A percentile compares a stretch with the other conserved stretches of the same genome.
phyloP scores from a whole-genome alignment of 495 filamentous ascomycete genomes.

The Penicillium verhagenii region DNA sequence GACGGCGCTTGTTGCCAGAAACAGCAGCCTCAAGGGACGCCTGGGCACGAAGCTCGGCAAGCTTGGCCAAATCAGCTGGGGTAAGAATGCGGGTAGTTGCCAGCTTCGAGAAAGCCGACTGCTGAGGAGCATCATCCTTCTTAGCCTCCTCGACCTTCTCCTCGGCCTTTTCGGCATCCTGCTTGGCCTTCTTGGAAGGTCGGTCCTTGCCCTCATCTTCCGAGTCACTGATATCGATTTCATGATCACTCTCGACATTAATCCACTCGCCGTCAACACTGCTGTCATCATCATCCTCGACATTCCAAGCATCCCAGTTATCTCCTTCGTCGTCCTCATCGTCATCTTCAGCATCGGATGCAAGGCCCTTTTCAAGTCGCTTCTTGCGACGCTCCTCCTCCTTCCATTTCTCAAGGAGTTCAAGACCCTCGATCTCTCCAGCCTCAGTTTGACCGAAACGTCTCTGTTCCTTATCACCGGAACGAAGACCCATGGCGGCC shows the following conservation, averaged over 20 bases:
- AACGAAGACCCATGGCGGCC: constrained; percentile 77
- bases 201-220: constrained; percentile 64
- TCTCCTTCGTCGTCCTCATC: constrained; percentile 64
- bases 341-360: constrained; percentile 53
- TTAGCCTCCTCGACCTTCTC: constrained; percentile 3
- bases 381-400: constrained; percentile 78
- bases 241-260: constrained; percentile 78
- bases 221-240: constrained; percentile 72
- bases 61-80: constrained; percentile 86
- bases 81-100: constrained; percentile 89
- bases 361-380: constrained; percentile 61
- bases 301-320: constrained; percentile 80
- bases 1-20: constrained; percentile 42
- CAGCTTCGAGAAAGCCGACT: constrained; percentile 57
- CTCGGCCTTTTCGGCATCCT: constrained; percentile 24
- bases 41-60: constrained; percentile 77
- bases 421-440: constrained; percentile 88
- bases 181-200: constrained; percentile 59
- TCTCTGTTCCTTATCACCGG: constrained; percentile 64
- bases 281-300: constrained; percentile 70
- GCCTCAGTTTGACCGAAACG: constrained; percentile 75
- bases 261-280: constrained; percentile 90
- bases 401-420: constrained; percentile 91
- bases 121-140: constrained; percentile 25
- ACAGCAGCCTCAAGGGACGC: constrained; percentile 66